Percentiles rank a stretch among this genome's conserved stretches.
phyloP scores from a whole-genome alignment of 495 filamentous ascomycete species.

The Penicillium pulvis region DNA sequence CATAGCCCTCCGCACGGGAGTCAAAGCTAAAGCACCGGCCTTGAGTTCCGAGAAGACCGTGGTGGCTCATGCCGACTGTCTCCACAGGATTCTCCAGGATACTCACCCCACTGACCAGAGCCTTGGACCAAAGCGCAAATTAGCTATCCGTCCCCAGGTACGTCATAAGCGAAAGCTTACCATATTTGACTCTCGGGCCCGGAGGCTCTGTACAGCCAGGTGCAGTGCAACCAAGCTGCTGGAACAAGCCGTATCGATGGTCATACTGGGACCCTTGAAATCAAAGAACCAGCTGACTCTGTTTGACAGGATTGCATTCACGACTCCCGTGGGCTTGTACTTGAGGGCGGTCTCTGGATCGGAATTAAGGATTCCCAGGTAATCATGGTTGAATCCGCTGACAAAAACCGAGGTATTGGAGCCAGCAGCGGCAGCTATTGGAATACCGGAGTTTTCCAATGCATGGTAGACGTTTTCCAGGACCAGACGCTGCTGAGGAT shows the following conservation, averaged over 20 bases:
- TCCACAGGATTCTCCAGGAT: constrained; percentile 8
- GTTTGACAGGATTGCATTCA: constrained; percentile 43
- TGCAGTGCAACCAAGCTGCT: constrained; percentile 43
- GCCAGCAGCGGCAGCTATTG: constrained; percentile 25
- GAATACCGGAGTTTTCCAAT: constrained; percentile 29
- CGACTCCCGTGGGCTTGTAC: constrained; percentile 31
- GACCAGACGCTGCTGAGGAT: constrained; percentile 53
- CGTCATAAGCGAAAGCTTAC: constrained; percentile 46
- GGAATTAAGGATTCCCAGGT: constrained; percentile 25
- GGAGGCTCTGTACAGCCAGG: constrained; percentile 43
- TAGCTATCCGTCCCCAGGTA: constrained; percentile 39
- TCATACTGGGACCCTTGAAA: constrained; percentile 42
- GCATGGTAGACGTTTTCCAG: constrained; percentile 62
- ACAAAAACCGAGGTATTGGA: constrained; percentile 39
- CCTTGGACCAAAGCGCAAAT: constrained; percentile 37
- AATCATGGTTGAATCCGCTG: constrained; percentile 33
- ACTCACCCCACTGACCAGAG: constrained; percentile 23
- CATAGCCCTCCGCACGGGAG: constrained; percentile 37
- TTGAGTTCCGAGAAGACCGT: constrained; percentile 29
- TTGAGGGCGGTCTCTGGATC: constrained; percentile 27
- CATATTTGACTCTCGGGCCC: constrained; percentile 36
- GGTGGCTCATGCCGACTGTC: constrained; percentile 25
- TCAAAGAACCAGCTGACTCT: constrained; percentile 49
- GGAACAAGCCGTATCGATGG: constrained; percentile 42
- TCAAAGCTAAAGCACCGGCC: constrained; percentile 42